Percentiles rank a stretch among this genome's conserved stretches.
These are phyloP conservation scores for Hemileccinum hortonii DNA, from an alignment of 1,284 basidiomycete species.

Conservation along the genomic window DNA sequence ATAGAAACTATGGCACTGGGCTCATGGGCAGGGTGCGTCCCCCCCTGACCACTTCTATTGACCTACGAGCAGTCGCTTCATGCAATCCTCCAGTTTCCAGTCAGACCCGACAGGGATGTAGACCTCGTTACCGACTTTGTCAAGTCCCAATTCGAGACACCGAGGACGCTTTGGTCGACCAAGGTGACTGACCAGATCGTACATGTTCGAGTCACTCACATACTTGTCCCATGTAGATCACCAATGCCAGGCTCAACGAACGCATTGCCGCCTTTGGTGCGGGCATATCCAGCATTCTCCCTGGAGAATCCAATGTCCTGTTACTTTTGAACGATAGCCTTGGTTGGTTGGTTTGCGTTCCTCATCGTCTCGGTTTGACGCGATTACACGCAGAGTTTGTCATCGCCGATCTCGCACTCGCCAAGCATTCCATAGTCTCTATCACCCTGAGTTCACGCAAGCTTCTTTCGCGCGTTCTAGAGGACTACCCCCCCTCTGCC, in stretches of 20 bases:
- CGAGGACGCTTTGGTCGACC: slow-evolving; percentile 73
- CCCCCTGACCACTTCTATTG: neutral
- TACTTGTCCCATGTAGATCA: slow-evolving; percentile 47
- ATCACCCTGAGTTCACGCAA: slow-evolving; percentile 61
- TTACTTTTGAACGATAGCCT: slow-evolving; percentile 73
- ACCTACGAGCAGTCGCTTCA: neutral
- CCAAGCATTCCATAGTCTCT: slow-evolving; percentile 67
- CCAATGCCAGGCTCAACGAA: slow-evolving; percentile 63
- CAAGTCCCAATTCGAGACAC: slow-evolving; percentile 60
- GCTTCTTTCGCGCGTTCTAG: slow-evolving; percentile 60
- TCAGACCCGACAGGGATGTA: slow-evolving; percentile 67
- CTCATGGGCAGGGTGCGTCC: slow-evolving; percentile 67
- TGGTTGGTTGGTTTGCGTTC: slow-evolving; percentile 42
- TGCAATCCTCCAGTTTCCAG: slow-evolving; percentile 56
- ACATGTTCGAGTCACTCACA: neutral
- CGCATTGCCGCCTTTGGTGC: slow-evolving; percentile 66
- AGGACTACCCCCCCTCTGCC: slow-evolving; percentile 61
- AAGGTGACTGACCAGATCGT: slow-evolving; percentile 45
- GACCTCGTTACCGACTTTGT: slow-evolving; percentile 66
- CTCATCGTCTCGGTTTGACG: slow-evolving; percentile 1
- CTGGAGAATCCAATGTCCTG: slow-evolving; percentile 65
- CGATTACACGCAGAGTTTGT: slow-evolving; percentile 59
- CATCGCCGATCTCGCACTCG: slow-evolving; percentile 72
- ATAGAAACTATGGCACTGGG: slow-evolving; percentile 80
- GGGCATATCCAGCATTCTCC: slow-evolving; percentile 62